Evolutionary conservation across 2,329 filamentous ascomycete genomes (phyloP).

Genomic region (Diaporthe vaccinii): DNA sequence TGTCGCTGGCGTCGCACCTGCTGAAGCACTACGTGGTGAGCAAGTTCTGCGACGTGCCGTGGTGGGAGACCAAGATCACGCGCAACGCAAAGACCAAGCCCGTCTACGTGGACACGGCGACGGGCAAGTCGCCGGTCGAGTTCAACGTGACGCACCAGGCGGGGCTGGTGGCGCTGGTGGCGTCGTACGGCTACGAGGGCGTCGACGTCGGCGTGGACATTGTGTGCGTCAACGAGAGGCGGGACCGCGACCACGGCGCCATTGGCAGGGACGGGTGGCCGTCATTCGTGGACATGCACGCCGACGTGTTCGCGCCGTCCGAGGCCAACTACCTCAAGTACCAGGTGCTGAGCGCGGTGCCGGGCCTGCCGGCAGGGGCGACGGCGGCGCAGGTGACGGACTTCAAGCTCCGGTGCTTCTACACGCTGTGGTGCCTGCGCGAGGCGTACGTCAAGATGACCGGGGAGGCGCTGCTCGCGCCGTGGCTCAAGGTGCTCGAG

Average conservation of each 20-base stretch:
- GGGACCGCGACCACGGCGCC: slow-evolving; percentile 70
- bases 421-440: slow-evolving; percentile 83
- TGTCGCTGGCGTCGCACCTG: slow-evolving; percentile 79
- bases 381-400: slow-evolving; percentile 62
- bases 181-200: slow-evolving; percentile 48
- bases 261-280: slow-evolving; percentile 73
- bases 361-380: slow-evolving; percentile 45
- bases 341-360: slow-evolving; percentile 49
- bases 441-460: slow-evolving; percentile 89
- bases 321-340: slow-evolving; percentile 75
- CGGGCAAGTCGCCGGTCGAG: slow-evolving; percentile 60
- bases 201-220: slow-evolving; percentile 78
- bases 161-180: slow-evolving; percentile 75
- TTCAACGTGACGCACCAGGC: slow-evolving; percentile 88
- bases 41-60: slow-evolving; percentile 69
- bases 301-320: slow-evolving; percentile 74
- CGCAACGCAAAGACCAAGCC: slow-evolving; percentile 70
- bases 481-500: slow-evolving; percentile 79
- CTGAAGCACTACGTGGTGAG: slow-evolving; percentile 80
- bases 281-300: slow-evolving; percentile 78
- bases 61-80: slow-evolving; percentile 69
- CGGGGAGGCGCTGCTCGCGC: slow-evolving; percentile 80
- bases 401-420: slow-evolving; percentile 77
- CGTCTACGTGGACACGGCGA: slow-evolving; percentile 63
- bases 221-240: slow-evolving; percentile 80